Percentiles rank a stretch among this genome's conserved stretches.
Conservation (phyloP, 2,329 filamentous ascomycete genomes). For the Colletotrichum truncatum region DNA sequence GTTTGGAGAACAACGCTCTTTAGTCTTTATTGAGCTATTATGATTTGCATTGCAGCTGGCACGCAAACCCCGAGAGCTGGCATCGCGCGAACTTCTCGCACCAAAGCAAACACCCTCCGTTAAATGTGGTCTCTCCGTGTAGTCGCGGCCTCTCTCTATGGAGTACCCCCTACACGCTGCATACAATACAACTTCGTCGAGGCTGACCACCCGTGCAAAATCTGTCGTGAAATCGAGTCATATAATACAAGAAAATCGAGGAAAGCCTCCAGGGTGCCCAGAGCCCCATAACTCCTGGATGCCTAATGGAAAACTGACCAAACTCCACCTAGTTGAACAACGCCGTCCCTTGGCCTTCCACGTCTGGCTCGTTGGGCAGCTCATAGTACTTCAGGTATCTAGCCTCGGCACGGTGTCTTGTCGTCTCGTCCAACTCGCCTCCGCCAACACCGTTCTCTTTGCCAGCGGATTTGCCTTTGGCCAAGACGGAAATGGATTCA, state of each 20-base stretch:
- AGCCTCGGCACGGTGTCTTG: constrained; percentile 60
- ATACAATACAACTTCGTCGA: constrained; percentile 23
- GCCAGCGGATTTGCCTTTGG: constrained; percentile 45
- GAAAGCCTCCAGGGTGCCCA: not conserved
- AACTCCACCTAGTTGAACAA: constrained; percentile 55
- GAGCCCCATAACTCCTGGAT: not conserved
- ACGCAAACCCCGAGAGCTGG: constrained; percentile 1
- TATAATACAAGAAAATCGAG: constrained; percentile 27
- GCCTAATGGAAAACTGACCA: constrained; percentile 2
- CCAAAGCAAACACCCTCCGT: constrained; percentile 5
- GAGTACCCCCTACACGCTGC: constrained; percentile 19
- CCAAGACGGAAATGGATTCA: constrained; percentile 52
- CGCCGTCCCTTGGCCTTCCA: constrained; percentile 58
- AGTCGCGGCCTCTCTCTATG: constrained; percentile 17
- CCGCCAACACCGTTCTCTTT: constrained; percentile 57
- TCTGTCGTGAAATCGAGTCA: constrained; percentile 21
- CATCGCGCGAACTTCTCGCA: not conserved
- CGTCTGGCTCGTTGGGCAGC: constrained; percentile 55
- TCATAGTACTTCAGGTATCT: constrained; percentile 63
- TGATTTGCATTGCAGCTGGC: not conserved
- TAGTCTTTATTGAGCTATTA: constrained; percentile 22
- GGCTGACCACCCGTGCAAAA: constrained; percentile 6
- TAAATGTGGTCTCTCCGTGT: constrained; percentile 6
- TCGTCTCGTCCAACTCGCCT: constrained; percentile 60
- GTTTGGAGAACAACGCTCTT: not conserved